phyloP scores from a whole-genome alignment of 129 eudicot genomes.

The Arctium lappa region DNA sequence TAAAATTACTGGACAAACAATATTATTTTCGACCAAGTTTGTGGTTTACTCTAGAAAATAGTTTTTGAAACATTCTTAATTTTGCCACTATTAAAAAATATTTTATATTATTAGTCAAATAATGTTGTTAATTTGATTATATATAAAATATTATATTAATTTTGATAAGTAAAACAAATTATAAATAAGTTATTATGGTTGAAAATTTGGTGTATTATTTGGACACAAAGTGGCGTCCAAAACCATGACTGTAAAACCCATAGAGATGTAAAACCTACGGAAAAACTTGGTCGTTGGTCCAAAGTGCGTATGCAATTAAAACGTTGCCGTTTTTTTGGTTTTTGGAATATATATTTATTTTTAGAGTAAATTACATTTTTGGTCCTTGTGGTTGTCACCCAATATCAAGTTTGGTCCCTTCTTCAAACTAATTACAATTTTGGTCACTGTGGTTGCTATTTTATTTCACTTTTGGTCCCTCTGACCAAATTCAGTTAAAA shows the following conservation, averaged over 20 bases:
- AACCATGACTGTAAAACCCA: neutral
- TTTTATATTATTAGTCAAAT: neutral
- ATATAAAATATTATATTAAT: neutral
- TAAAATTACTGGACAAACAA: too few species aligned
- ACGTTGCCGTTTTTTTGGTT: neutral
- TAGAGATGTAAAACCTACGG: neutral
- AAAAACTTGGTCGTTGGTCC: neutral
- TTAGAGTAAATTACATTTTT: too few species aligned
- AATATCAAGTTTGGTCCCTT: too few species aligned
- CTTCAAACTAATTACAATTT: too few species aligned
- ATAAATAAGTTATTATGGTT: neutral
- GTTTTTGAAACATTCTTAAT: neutral
- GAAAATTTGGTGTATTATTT: neutral
- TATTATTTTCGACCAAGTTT: too few species aligned
- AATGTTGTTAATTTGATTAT: neutral
- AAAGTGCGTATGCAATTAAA: neutral
- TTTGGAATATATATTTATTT: neutral
- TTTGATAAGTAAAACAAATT: neutral
- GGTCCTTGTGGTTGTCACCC: too few species aligned
- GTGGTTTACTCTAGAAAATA: too few species aligned
- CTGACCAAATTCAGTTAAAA: too few species aligned
- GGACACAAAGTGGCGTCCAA: neutral
- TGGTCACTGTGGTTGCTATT: too few species aligned
- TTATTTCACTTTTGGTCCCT: too few species aligned
- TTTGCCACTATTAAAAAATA: neutral